phyloP scores from a whole-genome alignment of 2,329 filamentous ascomycete genomes.

The Fusarium illudens region DNA sequence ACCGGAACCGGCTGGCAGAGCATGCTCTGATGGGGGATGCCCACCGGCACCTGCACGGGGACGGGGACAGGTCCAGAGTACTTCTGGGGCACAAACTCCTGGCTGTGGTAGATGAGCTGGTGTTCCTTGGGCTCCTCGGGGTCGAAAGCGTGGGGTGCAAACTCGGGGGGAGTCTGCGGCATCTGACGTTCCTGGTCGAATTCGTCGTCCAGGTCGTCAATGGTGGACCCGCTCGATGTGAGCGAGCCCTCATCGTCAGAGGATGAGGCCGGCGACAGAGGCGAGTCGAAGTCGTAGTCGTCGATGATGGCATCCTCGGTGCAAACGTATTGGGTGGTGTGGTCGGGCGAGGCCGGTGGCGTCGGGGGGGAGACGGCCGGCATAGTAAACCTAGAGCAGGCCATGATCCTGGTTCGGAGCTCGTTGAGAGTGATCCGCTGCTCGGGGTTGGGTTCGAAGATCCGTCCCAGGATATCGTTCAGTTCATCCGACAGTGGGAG shows the following conservation, averaged over 20 bases:
- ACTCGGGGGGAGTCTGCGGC: conserved; percentile 52
- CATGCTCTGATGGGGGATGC: conserved; percentile 39
- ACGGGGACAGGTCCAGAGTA: conserved; percentile 54
- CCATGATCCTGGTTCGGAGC: conserved; percentile 77
- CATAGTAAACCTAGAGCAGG: conserved; percentile 78
- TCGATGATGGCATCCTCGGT: conserved; percentile 57
- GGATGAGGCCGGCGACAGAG: conserved; percentile 61
- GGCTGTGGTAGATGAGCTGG: conserved; percentile 50
- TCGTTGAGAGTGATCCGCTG: conserved; percentile 84
- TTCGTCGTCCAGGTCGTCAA: conserved; percentile 62
- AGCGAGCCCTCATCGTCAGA: conserved; percentile 67
- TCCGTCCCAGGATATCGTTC: conserved; percentile 83
- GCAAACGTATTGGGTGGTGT: conserved; percentile 56
- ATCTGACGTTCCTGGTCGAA: conserved; percentile 55
- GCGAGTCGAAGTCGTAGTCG: conserved; percentile 55
- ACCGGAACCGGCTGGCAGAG: conserved; percentile 47
- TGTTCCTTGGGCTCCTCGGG: conserved; percentile 55
- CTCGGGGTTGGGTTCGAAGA: conserved; percentile 87
- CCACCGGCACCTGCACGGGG: conserved; percentile 39
- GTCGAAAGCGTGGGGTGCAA: conserved; percentile 55
- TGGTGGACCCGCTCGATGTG: conserved; percentile 61
- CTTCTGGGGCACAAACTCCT: conserved; percentile 58
- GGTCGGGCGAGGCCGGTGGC: conserved; percentile 55
- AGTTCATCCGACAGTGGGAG: conserved; percentile 89
- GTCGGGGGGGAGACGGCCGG: conserved; percentile 50